Conservation (phyloP, 2,329 filamentous ascomycete genomes). For the Teratosphaeria gauchensis region DNA sequence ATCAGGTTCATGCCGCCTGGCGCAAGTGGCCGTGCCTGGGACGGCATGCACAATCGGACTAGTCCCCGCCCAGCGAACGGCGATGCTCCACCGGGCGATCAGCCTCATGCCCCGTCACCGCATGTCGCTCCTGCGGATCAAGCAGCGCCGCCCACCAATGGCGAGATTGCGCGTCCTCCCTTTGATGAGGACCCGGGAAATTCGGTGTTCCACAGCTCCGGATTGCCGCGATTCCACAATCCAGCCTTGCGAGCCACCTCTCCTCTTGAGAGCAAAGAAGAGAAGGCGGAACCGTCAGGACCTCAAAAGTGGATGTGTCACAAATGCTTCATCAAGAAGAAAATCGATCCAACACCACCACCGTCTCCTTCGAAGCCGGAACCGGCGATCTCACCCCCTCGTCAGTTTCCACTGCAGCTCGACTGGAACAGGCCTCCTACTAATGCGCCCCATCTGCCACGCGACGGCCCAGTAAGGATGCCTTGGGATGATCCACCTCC, state of each 20-base stretch:
- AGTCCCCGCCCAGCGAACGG: slow-evolving; percentile 2
- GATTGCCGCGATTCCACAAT: slow-evolving; percentile 15
- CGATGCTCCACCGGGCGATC: background rate
- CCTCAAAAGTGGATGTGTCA: slow-evolving; percentile 33
- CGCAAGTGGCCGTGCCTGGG: slow-evolving; percentile 19
- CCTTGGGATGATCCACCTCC: slow-evolving; percentile 16
- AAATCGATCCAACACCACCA: slow-evolving; percentile 28
- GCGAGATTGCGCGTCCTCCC: slow-evolving; percentile 6
- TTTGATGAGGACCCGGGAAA: slow-evolving; percentile 9
- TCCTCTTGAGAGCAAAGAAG: slow-evolving; percentile 3
- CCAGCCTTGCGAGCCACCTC: slow-evolving; percentile 8
- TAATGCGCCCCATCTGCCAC: slow-evolving; percentile 7
- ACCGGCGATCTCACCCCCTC: slow-evolving; percentile 16
- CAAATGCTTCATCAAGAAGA: slow-evolving; percentile 39
- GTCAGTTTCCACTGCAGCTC: slow-evolving; percentile 15
- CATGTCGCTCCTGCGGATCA: background rate
- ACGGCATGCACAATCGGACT: slow-evolving; percentile 20
- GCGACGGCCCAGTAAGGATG: slow-evolving; percentile 16
- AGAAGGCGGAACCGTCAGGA: slow-evolving; percentile 5
- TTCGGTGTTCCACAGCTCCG: slow-evolving; percentile 17
- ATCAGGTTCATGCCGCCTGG: slow-evolving; percentile 21
- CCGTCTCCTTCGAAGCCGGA: slow-evolving; percentile 23
- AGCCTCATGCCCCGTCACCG: background rate
- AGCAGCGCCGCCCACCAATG: slow-evolving; percentile 3
- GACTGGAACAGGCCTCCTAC: slow-evolving; percentile 13